Evolutionary conservation across 495 filamentous ascomycete genomes (phyloP).

Genomic region (Margaritispora aquatica): DNA sequence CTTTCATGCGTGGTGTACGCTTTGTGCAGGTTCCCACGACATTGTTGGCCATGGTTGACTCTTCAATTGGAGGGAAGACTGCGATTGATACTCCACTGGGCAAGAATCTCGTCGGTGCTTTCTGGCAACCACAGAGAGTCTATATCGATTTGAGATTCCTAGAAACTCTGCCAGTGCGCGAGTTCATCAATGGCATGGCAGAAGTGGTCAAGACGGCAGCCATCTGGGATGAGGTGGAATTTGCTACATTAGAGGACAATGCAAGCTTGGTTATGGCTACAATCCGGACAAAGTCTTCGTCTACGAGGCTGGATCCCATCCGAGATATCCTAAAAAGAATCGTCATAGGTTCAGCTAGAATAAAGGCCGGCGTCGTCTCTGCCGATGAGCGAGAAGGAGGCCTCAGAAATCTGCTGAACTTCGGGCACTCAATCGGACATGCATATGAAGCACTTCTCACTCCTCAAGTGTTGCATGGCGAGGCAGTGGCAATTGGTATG

Average conservation of each 20-base stretch:
- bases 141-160: constrained; percentile 94
- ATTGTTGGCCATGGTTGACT: constrained; percentile 95
- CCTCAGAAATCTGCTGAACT: constrained; percentile 90
- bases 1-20: constrained; percentile 95
- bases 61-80: constrained; percentile 96
- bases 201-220: constrained; percentile 98
- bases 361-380: constrained; percentile 92
- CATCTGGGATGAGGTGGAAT: constrained; percentile 88
- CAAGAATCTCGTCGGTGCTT: constrained; percentile 93
- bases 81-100: constrained; percentile 96
- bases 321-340: constrained; percentile 75
- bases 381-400: constrained; percentile 92
- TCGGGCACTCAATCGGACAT: constrained; percentile 97
- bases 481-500: constrained; percentile 96
- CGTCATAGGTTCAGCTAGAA: constrained; percentile 79
- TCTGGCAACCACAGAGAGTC: constrained; percentile 91
- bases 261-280: constrained; percentile 68
- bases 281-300: constrained; percentile 29
- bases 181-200: constrained; percentile 98
- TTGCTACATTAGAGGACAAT: constrained; percentile 76
- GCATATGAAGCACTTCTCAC: constrained; percentile 94
- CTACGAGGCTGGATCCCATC: constrained; percentile 56
- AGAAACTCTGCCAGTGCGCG: constrained; percentile 81
- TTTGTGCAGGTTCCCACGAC: constrained; percentile 97
- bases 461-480: constrained; percentile 91